Evolutionary conservation across 257 asterid genomes (phyloP).

Genomic region (Ballota nigra): DNA sequence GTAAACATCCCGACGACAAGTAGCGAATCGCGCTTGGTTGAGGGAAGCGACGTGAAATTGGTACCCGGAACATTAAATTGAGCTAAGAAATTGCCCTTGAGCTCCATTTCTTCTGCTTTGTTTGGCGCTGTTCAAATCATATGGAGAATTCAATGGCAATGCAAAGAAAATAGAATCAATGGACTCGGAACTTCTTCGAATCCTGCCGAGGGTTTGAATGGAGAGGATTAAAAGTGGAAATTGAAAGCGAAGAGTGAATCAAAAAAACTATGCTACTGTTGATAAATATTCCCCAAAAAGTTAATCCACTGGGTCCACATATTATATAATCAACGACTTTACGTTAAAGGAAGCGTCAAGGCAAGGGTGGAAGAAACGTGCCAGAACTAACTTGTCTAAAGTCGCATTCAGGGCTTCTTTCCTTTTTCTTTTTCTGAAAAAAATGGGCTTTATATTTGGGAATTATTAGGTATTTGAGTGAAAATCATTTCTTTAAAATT

Average conservation of each 20-base stretch:
- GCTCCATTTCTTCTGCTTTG: constrained; percentile 49
- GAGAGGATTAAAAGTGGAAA: too few relatives aligned
- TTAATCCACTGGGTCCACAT: constrained; percentile 26
- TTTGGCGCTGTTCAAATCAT: constrained; percentile 8
- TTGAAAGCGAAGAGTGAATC: too few relatives aligned
- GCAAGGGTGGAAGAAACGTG: neutral
- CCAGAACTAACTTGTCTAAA: neutral
- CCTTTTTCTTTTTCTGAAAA: too few relatives aligned
- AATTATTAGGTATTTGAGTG: too few relatives aligned
- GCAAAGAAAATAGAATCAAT: neutral
- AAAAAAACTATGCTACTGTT: too few relatives aligned
- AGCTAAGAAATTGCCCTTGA: constrained; percentile 50
- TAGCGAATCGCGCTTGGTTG: constrained; percentile 31
- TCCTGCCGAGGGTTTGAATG: too few relatives aligned
- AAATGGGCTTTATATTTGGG: too few relatives aligned
- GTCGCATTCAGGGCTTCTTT: constrained; percentile 16
- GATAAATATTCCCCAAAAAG: constrained; percentile 6
- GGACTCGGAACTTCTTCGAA: neutral
- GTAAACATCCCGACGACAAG: constrained; percentile 35
- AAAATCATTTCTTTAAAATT: too few relatives aligned
- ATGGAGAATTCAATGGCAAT: constrained; percentile 8
- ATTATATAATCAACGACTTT: constrained; percentile 19
- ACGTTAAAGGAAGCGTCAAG: neutral
- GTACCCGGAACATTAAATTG: constrained; percentile 38
- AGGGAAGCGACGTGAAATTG: constrained; percentile 23